These are phyloP conservation scores for Chernovozyma aurita DNA, from an alignment of 1,139 yeast species.

Conservation along the genomic window DNA sequence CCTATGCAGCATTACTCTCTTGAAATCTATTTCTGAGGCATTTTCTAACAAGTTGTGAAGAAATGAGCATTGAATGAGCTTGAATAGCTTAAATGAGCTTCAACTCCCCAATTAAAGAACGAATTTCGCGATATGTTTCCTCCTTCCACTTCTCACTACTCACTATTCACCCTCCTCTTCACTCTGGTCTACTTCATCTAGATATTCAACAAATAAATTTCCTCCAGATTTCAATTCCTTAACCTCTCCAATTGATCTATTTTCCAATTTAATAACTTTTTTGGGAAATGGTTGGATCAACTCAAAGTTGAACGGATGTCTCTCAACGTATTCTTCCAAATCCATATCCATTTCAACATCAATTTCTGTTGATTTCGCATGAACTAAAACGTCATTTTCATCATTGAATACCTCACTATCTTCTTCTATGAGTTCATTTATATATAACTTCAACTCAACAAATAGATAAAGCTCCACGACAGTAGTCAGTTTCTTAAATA, in stretches of 20 bases:
- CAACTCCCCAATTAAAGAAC: too few species aligned
- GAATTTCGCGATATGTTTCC: too few species aligned
- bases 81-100: too few species aligned
- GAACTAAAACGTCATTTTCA: conserved; percentile 10
- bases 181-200: conserved; percentile 18
- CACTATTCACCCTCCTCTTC: too few species aligned
- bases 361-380: conserved; percentile 4
- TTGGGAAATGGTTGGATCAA: conserved; percentile 44
- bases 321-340: conserved; percentile 17
- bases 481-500: conserved; percentile 44
- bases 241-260: conserved; percentile 16
- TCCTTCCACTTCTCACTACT: not conserved
- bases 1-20: too few species aligned
- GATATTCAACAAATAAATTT: conserved; percentile 34
- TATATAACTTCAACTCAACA: conserved; percentile 45
- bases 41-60: too few species aligned
- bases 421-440: conserved; percentile 10
- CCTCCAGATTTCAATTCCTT: conserved; percentile 35
- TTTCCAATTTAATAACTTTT: conserved; percentile 19
- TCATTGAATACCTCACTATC: conserved; percentile 12
- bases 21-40: too few species aligned
- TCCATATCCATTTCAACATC: not conserved
- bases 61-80: too few species aligned
- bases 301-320: conserved; percentile 33
- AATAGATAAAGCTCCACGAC: conserved; percentile 62